Evolutionary conservation across 441 rosid species (phyloP), one percentile per base, ranked within the genome.

Genomic region (Gossypium gossypioides): DNA sequence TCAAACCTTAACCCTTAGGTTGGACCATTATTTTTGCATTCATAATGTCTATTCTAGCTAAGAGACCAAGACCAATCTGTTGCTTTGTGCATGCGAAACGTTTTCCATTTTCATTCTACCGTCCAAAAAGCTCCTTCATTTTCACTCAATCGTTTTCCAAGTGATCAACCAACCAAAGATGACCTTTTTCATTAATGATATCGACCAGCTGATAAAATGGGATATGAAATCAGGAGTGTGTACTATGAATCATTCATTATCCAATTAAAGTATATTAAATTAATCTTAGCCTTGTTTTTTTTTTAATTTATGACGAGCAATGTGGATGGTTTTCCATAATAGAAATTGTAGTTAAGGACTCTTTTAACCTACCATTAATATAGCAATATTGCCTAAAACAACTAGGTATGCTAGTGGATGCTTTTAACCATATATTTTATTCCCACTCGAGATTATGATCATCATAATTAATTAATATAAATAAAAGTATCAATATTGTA

Each of bases 291-390:
- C 76, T 42, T 34, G 74, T 32, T 55, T 40, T 71, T 58, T 32
- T 34, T 32, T 32, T 1, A 6, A 8, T 18, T 54, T 74, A 51
- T n/a, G 66, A 78, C 46, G 37, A 72, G 60, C 78, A 58, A 66
- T 46, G 74, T 34, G 56, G 46, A 65, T 48, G 54, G 70, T 67
- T 34, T 69, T 59, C 73, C 54, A 37, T 21, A 40, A 27, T 42
- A 57, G 9, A 61, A 54, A 67, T 63, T 50, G 66, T 76, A 64
- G 62, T 7, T 10, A 21, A 18, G 61, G 12, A n/a, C 72, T 69
- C 78, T 80, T 84, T 84, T 71, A 52, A 75, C 87, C 87, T 82
- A 80, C 79, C 76, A 29, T 69, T 80, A 10, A 72, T 56, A 61
- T 4, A 60, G 42, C 2, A 67, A 74, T 13, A 64, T 46, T 37